Base-by-base conservation (phyloP, 306 rosid genomes). In the Lathyrus aphaca region DNA sequence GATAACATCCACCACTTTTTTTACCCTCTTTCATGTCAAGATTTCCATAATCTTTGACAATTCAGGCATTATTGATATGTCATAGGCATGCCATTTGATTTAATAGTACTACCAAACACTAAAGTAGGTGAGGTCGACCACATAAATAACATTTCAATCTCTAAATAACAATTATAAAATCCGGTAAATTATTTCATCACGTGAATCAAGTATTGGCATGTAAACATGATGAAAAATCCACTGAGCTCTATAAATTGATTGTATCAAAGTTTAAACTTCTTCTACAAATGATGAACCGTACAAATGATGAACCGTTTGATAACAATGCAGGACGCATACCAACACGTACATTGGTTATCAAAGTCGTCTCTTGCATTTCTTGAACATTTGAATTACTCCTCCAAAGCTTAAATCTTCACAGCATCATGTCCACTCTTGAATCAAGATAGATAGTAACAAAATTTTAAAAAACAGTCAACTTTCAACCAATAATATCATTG, bases 311-410 rank as follows among this genome's bases (percentile, higher is more conserved):
- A 65, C 17, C 45, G 42, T 63, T 68, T 70, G 75, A 68, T 62
- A 76, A 76, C 82, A 79, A 68, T 74, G 96, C 96, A 83, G 95
- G 96, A 88, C 89, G 96, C 90, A 65, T 73, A 79, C 91, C 92
- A 88, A 82, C 87, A 74, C 56, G 88, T 14, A n/a, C 73, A 74
- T 81, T 90, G 96, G 85, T 68, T 64, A 49, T 57, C 80, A 64
- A 45, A 62, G 58, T 44, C 96, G 86, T 88, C 96, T 48, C 96
- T 86, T 88, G 90, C 96, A 88, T 79, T 49, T 71, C 74, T 72
- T 79, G 54, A 66, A 76, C 66, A 57, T 39, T 49, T 9, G 68
- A 21, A 4, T 40, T 61, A 46, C 63, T 35, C 56, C 19, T 43
- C 66, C 32, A 17, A 6, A 64, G 58, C 55, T 46, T 46, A 82